phyloP scores from a whole-genome alignment of 768 basidiomycete genomes.

The Coprinopsis strossmayeri region DNA sequence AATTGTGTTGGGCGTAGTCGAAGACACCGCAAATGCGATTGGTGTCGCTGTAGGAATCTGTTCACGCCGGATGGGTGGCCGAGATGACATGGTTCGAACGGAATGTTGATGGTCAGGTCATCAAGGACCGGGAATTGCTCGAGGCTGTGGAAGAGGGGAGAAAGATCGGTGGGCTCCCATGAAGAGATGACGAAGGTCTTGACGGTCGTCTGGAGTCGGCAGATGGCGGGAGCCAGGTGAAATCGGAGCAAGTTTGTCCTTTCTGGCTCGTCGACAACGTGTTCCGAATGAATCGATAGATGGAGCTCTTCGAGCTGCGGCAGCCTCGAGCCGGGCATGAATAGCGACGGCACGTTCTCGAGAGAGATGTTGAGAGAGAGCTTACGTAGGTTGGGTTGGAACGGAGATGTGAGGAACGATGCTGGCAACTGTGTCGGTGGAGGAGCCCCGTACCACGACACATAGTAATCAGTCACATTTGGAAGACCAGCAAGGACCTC shows the following conservation, averaged over 20 bases:
- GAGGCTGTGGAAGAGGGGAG: conserved; percentile 33
- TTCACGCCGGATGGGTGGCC: conserved; percentile 32
- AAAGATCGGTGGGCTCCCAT: conserved; percentile 39
- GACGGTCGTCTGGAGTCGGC: conserved; percentile 27
- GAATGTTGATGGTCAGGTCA: conserved; percentile 33
- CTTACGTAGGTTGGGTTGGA: conserved; percentile 28
- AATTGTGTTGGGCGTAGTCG: conserved; percentile 37
- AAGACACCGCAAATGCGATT: conserved; percentile 27
- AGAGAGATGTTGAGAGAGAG: conserved; percentile 37
- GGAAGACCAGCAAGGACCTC: conserved; percentile 38
- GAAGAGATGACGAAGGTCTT: conserved; percentile 33
- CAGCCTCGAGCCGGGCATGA: conserved; percentile 23
- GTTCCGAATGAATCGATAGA: conserved; percentile 35
- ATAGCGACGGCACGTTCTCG: conserved; percentile 32
- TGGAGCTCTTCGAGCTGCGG: conserved; percentile 34
- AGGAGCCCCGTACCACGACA: conserved; percentile 40
- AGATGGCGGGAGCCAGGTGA: conserved; percentile 34
- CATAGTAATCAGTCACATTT: conserved; percentile 42
- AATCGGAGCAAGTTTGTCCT: conserved; percentile 25
- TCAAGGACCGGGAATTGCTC: conserved; percentile 25
- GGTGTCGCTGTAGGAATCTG: conserved; percentile 30
- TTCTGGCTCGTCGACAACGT: conserved; percentile 16
- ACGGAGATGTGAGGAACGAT: conserved; percentile 12
- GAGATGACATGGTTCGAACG: conserved; percentile 33
- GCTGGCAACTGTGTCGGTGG: conserved; percentile 3